These are phyloP conservation scores for Sclerotinia trifoliorum DNA, from an alignment of 2,329 filamentous ascomycete genomes.

Conservation along the genomic window DNA sequence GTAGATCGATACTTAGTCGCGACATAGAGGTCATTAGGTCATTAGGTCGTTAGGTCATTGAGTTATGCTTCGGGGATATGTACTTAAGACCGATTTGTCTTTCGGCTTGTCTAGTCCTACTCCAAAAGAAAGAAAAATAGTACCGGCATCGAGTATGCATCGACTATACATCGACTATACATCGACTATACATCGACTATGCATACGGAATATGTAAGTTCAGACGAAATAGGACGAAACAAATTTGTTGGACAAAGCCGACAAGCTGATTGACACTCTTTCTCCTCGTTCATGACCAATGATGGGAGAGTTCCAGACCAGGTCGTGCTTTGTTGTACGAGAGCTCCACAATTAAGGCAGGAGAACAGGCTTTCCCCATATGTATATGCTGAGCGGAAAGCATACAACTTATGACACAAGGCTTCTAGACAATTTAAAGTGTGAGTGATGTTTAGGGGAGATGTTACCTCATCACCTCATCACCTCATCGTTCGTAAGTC, in stretches of 20 bases:
- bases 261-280: not conserved
- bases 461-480: not conserved
- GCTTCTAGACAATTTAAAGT: not conserved
- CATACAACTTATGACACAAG: no score
- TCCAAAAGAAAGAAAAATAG: not conserved
- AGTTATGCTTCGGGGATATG: not conserved
- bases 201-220: not conserved
- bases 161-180: not conserved
- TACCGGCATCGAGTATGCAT: no score
- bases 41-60: not conserved
- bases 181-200: not conserved
- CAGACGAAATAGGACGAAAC: not conserved
- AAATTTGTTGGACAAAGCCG: not conserved
- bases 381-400: not conserved
- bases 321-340: not conserved
- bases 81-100: not conserved
- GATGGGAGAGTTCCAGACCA: not conserved
- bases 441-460: not conserved
- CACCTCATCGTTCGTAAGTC: not conserved
- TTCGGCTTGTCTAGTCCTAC: not conserved
- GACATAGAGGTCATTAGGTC: not conserved
- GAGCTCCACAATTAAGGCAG: constrained; percentile 11
- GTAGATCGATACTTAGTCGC: not conserved
- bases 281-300: not conserved
- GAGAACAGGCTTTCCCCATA: not conserved